These are phyloP conservation scores for Adansonia rubrostipa DNA, from an alignment of 441 rosid genomes.

Conservation along the genomic window DNA sequence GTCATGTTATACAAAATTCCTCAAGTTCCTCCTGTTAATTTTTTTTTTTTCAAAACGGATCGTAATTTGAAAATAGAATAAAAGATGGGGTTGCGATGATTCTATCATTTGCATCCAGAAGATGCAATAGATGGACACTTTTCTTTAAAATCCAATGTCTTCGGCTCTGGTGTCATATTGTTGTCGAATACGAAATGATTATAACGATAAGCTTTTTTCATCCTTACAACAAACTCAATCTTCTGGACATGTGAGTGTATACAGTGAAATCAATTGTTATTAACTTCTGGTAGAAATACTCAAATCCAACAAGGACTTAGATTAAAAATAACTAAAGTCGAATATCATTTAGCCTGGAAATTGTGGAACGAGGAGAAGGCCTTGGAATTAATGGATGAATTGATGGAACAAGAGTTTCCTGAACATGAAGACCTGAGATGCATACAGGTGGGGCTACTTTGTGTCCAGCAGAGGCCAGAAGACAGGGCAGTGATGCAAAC, in stretches of 20 bases:
- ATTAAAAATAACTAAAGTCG: not conserved
- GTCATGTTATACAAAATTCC: no score
- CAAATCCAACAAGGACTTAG: not conserved
- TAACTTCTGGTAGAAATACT: not conserved
- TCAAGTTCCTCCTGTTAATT: no score
- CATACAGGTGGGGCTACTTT: constrained; percentile 49
- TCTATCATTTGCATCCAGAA: constrained; percentile 47
- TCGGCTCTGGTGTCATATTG: constrained; percentile 56
- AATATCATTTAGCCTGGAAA: constrained; percentile 42
- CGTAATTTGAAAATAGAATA: no score
- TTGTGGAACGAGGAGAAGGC: constrained; percentile 41
- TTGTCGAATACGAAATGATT: constrained; percentile 54
- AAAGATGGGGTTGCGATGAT: no score
- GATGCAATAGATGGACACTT: constrained; percentile 62
- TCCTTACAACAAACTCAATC: constrained; percentile 25
- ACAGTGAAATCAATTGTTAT: no score
- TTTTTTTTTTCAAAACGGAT: no score
- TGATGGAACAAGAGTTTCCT: constrained; percentile 25
- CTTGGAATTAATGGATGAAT: constrained; percentile 37
- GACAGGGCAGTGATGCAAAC: constrained; percentile 51
- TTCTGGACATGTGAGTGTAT: constrained; percentile 39
- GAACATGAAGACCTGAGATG: constrained; percentile 37
- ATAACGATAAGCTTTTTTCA: constrained; percentile 49
- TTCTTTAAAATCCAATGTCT: constrained; percentile 69
- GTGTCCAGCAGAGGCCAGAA: constrained; percentile 46